Evolutionary conservation across 2,329 filamentous ascomycete genomes (phyloP), one percentile per base, ranked within the genome.

Genomic region (Thermoascus crustaceus): DNA sequence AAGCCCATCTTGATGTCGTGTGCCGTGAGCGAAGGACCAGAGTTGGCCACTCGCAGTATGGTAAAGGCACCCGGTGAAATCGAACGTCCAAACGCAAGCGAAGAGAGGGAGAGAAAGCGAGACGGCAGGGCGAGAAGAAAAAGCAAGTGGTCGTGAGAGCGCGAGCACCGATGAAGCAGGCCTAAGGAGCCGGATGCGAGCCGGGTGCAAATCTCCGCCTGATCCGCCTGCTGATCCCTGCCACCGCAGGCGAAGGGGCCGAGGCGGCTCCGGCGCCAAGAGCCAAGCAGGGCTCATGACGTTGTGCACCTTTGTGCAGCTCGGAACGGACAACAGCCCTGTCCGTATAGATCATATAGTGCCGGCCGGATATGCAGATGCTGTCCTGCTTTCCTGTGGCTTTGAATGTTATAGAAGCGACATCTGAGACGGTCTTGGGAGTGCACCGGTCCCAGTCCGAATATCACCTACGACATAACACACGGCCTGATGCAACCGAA

Each of bases 1-100:
- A 60, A 53, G 40, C 60, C 60, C 61, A 64, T 64, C 27, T 30
- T 57, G 41, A 37, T 19, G 31, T 30, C 39, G 34, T 30, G 31
- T 24, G 29, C 32, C 32, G 24, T 27, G 29, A 30, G 32, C 30
- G 31, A 30, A 31, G 27, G 35, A 42, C 41, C 37, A 32, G 24
- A 24, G 37, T 20, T 22, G 6, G 31, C n/a, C n/a, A 17, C 19
- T 26, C 24, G 23, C 17, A 30, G 23, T 34, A 32, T 32, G 32
- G 34, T 16, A 30, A 37, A 3, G 13, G 27, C 13, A 20, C 8
- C 13, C 14, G 27, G 25, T 14, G 11, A 7, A 18, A 11, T n/a
- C n/a, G n/a, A n/a, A n/a, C n/a, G n/a, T n/a, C n/a, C n/a, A 30
- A 32, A 31, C 17, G 29, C 21, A 25, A 32, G 8, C 9, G 41